Conservation (phyloP, 805 yeast species). For the Nakazawaea ernobii region DNA sequence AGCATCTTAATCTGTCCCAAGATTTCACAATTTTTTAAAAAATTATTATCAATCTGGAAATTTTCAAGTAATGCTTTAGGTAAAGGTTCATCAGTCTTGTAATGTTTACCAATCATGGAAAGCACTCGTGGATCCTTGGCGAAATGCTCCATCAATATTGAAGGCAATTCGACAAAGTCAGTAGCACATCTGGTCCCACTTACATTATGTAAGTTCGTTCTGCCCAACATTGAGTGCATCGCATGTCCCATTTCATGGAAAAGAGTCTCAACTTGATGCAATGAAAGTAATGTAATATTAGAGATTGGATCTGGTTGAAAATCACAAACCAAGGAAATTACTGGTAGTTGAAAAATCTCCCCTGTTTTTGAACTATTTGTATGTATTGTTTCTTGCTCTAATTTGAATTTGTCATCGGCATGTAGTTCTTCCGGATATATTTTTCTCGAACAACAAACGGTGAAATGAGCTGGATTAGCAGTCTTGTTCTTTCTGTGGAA, state of each 20-base stretch:
- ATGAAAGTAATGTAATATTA: constrained; percentile 52
- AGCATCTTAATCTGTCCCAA: constrained; percentile 90
- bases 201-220: constrained; percentile 83
- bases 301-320: constrained; percentile 39
- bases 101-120: constrained; percentile 65
- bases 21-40: constrained; percentile 64
- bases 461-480: constrained; percentile 90
- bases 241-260: constrained; percentile 99
- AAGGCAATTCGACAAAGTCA: constrained; percentile 94
- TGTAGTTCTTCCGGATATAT: constrained; percentile 50
- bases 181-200: constrained; percentile 95
- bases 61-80: constrained; percentile 43
- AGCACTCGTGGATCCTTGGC: constrained; percentile 78
- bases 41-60: constrained; percentile 45
- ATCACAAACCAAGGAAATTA: constrained; percentile 84
- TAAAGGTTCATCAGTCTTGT: constrained; percentile 57
- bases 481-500: constrained; percentile 73
- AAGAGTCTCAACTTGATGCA: constrained; percentile 84
- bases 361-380: constrained; percentile 34
- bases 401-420: constrained; percentile 30
- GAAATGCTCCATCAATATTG: constrained; percentile 93
- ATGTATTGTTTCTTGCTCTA: constrained; percentile 25
- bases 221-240: constrained; percentile 94
- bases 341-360: constrained; percentile 72
- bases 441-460: constrained; percentile 89